Evolutionary conservation across 169 alveolate species (phyloP).

Genomic region (Eimeria falciformis): DNA sequence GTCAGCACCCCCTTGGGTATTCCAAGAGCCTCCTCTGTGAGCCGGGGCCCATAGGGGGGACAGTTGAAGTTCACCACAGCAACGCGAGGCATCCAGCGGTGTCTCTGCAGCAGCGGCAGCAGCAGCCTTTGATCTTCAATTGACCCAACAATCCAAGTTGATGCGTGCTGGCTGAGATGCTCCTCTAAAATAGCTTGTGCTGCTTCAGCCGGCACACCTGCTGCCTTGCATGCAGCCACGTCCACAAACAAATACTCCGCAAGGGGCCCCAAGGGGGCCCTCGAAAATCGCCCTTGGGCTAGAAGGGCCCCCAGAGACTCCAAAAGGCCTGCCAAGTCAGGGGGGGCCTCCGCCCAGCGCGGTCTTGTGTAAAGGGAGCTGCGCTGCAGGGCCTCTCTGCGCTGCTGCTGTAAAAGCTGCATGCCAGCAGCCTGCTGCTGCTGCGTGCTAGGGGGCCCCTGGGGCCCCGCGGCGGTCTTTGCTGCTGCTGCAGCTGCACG

Average conservation of each 20-base stretch:
- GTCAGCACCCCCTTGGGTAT: conserved; percentile 53
- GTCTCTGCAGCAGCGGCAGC: conserved; percentile 15
- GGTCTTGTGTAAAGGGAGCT: conserved; percentile 6
- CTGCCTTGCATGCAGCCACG: conserved; percentile 26
- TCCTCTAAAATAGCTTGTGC: conserved; percentile 31
- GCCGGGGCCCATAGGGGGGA: conserved; percentile 33
- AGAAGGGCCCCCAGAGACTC: background rate
- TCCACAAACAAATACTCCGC: conserved; percentile 49
- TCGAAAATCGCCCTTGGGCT: background rate
- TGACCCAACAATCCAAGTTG: conserved; percentile 23
- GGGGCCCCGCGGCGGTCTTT: background rate
- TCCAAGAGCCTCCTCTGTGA: conserved; percentile 24
- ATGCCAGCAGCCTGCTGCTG: conserved; percentile 15
- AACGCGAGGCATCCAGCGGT: conserved; percentile 51
- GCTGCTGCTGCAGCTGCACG: background rate
- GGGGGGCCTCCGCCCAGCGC: conserved; percentile 17
- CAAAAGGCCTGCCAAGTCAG: background rate
- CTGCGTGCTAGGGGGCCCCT: background rate
- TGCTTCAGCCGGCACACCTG: conserved; percentile 25
- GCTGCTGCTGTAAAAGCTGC: conserved; percentile 26
- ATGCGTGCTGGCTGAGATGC: conserved; percentile 30
- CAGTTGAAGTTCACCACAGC: conserved; percentile 39
- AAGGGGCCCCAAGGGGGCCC: conserved; percentile 53
- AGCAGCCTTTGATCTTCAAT: conserved; percentile 60
- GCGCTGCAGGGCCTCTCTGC: background rate